Base-by-base conservation (phyloP, 306 rosid genomes). In the Aeschynomene evenia region DNA sequence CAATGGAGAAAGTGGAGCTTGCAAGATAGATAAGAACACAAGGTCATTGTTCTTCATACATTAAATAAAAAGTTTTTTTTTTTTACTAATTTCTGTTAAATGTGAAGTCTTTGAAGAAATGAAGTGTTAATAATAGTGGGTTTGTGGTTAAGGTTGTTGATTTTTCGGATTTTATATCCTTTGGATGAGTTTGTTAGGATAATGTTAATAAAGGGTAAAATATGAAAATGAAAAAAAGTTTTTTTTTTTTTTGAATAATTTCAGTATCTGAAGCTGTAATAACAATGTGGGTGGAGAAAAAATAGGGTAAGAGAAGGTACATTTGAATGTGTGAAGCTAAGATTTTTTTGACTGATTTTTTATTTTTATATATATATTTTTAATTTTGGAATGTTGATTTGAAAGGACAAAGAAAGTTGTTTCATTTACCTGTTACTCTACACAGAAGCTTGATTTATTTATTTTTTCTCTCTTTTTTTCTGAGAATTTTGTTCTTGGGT, bases 31-130 rank as follows among this genome's bases (percentile, higher is more conserved):
- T 70, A 80, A 71, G 80, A 6, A 12, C 49, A 64, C 56, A 85
- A 82, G 87, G 91, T 86, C 80, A 19, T 45, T 45, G 59, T 34
- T 42, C 71, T 74, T 40, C 48, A 54, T 19, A 42, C 37, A 31
- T 23, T 11, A 28, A 3, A 15, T 14, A 12, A 40, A 45, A 45
- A 45, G n/a, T 45, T 18, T 15, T 33, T 58, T 16, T 7, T 52
- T 18, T 5, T 34, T 18, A 14, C 45, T 28, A 51, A 43, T 13
- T 43, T 43, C n/a, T 54, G 16, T 66, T 10, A 40, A 66, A 51
- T 50, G 15, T 61, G 31, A 13, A 19, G 48, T 16, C 10, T 45
- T 63, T 54, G 54, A 52, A 57, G 28, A 6, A 20, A 28, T 18
- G 19, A 5, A 19, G 15, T 10, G 7, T 66, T 46, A 29, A 48